Evolutionary conservation across 2,329 filamentous ascomycete genomes (phyloP), one percentile per base, ranked within the genome.

Genomic region (Trichoderma cornu-damae): DNA sequence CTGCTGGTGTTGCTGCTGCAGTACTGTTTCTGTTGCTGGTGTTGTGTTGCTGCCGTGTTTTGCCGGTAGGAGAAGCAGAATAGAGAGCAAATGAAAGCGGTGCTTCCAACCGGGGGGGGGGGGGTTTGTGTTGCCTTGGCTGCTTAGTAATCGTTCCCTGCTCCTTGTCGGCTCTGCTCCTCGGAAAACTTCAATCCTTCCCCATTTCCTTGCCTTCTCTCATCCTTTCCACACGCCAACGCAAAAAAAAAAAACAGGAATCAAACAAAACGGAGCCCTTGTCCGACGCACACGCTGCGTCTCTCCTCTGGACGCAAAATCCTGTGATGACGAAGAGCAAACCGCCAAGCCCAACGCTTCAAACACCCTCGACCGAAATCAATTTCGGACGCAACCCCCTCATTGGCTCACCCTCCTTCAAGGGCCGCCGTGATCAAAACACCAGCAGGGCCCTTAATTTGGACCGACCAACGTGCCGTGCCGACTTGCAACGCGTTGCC

Each of bases 381-480:
- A 47, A 47, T 55, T 28, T 55, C 51, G 42, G 22, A 30, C 20
- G 32, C 32, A 18, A 16, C 22, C 34, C 28, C 42, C 51, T n/a
- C 40, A 54, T 54, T 54, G 40, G 51, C 51, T 46, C 51, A 28
- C 30, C 42, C 32, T n/a, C 12, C n/a, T 16, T 37, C 40, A 26
- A 37, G 51, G 32, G 42, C 51, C 30, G 40, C 30, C 16, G 16
- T 22, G 42, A 37, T 42, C 51, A 47, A 55, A 55, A 53, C 50
- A 53, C 50, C 50, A 53, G 37, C 50, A 55, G 30, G 32, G 51
- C 42, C 50, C 50, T 53, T 53, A 55, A 55, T 55, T 55, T 44
- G 28, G 42, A 32, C 43, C 38, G 20, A 14, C 50, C 50, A 54
- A 44, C 38, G n/a, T 37, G 40, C 49, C 14, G 26, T 32, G 9